Base-by-base conservation (phyloP, 352 stramenopile genomes). In the Globisporangium splendens region DNA sequence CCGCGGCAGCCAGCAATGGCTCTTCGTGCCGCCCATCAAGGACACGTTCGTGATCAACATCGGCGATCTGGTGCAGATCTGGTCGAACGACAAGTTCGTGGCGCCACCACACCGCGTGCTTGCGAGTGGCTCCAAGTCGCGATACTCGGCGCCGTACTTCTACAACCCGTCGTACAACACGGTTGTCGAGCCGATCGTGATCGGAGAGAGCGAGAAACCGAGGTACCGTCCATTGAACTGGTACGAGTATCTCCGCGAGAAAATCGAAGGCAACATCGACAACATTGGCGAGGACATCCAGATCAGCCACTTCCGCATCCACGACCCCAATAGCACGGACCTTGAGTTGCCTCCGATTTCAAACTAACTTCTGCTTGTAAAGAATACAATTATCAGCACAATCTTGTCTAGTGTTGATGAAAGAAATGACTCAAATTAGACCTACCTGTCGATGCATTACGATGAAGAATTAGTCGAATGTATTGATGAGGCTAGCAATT, bases 231-330 rank as follows among this genome's bases (percentile, higher is more conserved):
- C 72, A 22, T 69, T 89, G 21, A 66, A 77, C 17, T 96, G 79
- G 79, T 73, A 72, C 35, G 81, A 92, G 33, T 96, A 85, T 62
- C 63, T 86, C 51, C 65, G 65, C 20, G 47, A 79, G 24, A 76
- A 85, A n/a, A 89, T 95, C 73, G 74, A 81, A n/a, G 83, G 88
- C 41, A 87, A 96, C 63, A 84, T 87, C 51, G 79, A 72, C 5
- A 76, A 96, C 76, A 55, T 89, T 5, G 83, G 84, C 10, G 59
- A 70, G 12, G 88, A 96, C 48, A 77, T 96, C 54, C 86, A 96
- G 63, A 93, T 94, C 24, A 72, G 68, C 13, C 62, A 95, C 56
- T 96, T 53, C 47, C 53, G 54, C 15, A 68, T 66, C 22, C 17
- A 47, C 7, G 17, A 15, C 17, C 3, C 39, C 13, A 12, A 44